Base-by-base conservation (phyloP, 768 basidiomycete species). In the Phylloporus sp. region DNA sequence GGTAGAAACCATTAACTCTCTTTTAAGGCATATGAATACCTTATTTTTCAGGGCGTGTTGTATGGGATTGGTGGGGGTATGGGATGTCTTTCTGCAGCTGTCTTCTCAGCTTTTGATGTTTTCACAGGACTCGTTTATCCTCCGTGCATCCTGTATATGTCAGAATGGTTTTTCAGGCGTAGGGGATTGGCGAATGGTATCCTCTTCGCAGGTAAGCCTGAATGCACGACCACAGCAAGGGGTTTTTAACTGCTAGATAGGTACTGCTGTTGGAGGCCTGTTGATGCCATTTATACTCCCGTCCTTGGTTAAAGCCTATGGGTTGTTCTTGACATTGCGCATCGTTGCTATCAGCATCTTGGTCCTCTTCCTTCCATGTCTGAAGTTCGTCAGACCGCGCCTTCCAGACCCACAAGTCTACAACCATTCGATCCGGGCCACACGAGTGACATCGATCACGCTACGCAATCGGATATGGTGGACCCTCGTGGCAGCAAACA, bases 11-110 rank as follows among this genome's bases (percentile, higher is more conserved):
- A n/a, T n/a, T n/a, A n/a, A n/a, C n/a, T n/a, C n/a, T n/a, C n/a
- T 8, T 6, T 8, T 7, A 50, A 50, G 49, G 24, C 43, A 7
- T 50, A 27, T 27, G 29, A 24, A n/a, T 22, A 43, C n/a, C 11
- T 43, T 12, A 43, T 50, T 27, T 50, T 50, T 26, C 49, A 50
- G 43, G 49, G 49, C 5, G 49, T 36, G 8, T 7, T 50, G 24
- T 50, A 50, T n/a, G 32, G 41, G 15, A 50, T 50, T 22, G 48
- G 48, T 34, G 48, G 41, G 42, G 48, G 47, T 48, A 40, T 10
- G 44, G 34, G 10, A 5, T 35, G 22, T 26, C 13, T 28, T n/a
- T 16, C 9, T 26, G 12, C 6, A 20, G n/a, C n/a, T n/a, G 4
- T 2, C 15, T 34, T 16, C 4, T 27, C 3, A 15, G 15, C 6